Conservation (phyloP, 108 stramenopile genomes). For the Cylindrotheca fusiformis region DNA sequence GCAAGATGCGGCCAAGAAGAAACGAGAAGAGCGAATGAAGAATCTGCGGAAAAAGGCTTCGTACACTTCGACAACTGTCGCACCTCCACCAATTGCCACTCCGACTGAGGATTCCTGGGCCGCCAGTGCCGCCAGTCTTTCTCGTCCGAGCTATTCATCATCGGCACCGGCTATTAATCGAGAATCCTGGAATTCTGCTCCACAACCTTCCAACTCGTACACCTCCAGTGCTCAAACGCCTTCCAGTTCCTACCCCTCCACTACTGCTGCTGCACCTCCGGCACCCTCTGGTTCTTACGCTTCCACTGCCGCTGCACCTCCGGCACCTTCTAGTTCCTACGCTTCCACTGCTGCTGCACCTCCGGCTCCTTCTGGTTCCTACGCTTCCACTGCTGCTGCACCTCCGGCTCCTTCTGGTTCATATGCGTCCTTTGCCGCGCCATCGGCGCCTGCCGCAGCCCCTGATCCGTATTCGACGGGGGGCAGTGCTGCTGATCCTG, state of each 20-base stretch:
- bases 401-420: conserved; percentile 6
- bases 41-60: conserved; percentile 5
- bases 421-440: not conserved
- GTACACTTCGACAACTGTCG: not conserved
- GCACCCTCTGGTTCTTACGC: not conserved
- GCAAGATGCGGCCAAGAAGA: conserved; percentile 7
- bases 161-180: not conserved
- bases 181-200: not conserved
- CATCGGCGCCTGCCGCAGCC: not conserved
- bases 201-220: not conserved
- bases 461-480: too few relatives aligned
- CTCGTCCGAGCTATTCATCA: not conserved
- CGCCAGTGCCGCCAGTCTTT: not conserved
- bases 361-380: not conserved
- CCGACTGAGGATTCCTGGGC: not conserved
- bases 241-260: too few relatives aligned
- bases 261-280: not conserved
- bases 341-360: not conserved
- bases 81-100: not conserved
- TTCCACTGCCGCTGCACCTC: not conserved
- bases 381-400: not conserved
- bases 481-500: too few relatives aligned
- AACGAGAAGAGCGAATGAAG: conserved; percentile 15
- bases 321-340: too few relatives aligned
- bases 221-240: not conserved